phyloP scores from a whole-genome alignment of 805 yeast genomes.

The Nakazawaea wyomingensis region DNA sequence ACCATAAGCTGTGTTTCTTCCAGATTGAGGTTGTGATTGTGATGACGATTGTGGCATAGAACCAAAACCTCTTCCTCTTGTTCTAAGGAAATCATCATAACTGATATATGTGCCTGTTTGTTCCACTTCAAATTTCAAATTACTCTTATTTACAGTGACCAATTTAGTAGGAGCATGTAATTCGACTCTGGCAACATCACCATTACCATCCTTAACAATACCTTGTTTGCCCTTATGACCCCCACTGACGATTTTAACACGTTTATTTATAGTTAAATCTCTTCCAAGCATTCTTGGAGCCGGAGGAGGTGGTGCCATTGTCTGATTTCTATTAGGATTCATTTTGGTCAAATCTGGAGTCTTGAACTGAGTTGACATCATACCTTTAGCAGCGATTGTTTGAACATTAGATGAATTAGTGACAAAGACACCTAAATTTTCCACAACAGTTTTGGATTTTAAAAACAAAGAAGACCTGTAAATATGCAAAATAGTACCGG shows the following conservation, averaged over 20 bases:
- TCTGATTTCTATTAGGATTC: slow-evolving; percentile 66
- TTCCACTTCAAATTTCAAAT: slow-evolving; percentile 63
- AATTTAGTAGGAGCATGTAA: slow-evolving; percentile 89
- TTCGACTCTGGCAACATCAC: slow-evolving; percentile 86
- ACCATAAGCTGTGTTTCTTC: slow-evolving; percentile 17
- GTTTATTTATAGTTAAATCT: slow-evolving; percentile 75
- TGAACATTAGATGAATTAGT: slow-evolving; percentile 69
- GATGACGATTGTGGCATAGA: slow-evolving; percentile 12
- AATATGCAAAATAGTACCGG: slow-evolving; percentile 83
- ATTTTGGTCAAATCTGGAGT: slow-evolving; percentile 71
- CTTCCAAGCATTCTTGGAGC: slow-evolving; percentile 62
- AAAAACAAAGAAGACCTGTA: slow-evolving; percentile 76
- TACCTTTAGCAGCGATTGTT: slow-evolving; percentile 81
- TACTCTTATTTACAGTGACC: slow-evolving; percentile 75
- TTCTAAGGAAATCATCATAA: slow-evolving; percentile 72
- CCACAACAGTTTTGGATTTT: slow-evolving; percentile 71
- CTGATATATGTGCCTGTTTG: slow-evolving; percentile 67
- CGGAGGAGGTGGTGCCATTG: slow-evolving; percentile 55
- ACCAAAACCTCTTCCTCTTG: slow-evolving; percentile 22
- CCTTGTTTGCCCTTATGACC: slow-evolving; percentile 95
- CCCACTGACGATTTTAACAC: slow-evolving; percentile 83
- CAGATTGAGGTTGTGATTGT: slow-evolving; percentile 18
- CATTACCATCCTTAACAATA: slow-evolving; percentile 89
- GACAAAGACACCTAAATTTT: slow-evolving; percentile 89
- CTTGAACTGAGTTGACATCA: slow-evolving; percentile 46